phyloP scores from a whole-genome alignment of 768 basidiomycete genomes.

The Lyophyllum decastes region DNA sequence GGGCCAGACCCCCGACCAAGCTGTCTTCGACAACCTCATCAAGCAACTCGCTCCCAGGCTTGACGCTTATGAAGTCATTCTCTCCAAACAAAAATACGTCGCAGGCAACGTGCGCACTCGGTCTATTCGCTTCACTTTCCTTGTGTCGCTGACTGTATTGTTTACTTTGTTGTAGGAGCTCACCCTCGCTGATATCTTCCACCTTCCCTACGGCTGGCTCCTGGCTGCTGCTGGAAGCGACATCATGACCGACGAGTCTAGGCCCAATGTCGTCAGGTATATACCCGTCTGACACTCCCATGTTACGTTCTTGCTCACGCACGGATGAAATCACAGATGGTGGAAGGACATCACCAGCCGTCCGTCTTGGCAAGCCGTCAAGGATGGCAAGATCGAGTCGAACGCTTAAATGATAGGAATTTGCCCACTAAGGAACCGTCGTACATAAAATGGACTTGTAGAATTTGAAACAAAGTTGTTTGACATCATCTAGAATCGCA shows the following conservation, averaged over 20 bases:
- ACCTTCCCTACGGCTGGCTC: conserved; percentile 19
- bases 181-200: conserved; percentile 22
- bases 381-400: conserved; percentile 18
- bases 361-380: conserved; percentile 23
- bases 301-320: not conserved
- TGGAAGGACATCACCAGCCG: conserved; percentile 22
- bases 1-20: conserved; percentile 12
- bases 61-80: conserved; percentile 52
- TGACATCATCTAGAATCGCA: not conserved
- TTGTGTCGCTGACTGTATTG: not conserved
- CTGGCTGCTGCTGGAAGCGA: conserved; percentile 15
- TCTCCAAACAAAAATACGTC: conserved; percentile 53
- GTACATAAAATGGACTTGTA: not conserved
- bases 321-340: conserved; percentile 14
- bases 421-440: not conserved
- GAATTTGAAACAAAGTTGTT: not conserved
- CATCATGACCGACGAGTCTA: conserved; percentile 8
- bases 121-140: not conserved
- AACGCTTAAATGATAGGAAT: not conserved
- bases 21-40: conserved; percentile 24
- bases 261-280: conserved; percentile 18
- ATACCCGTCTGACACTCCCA: not conserved
- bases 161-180: conserved; percentile 1
- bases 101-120: conserved; percentile 50
- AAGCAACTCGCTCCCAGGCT: conserved; percentile 38